These are phyloP conservation scores for Hirschioporus abietinus DNA, from an alignment of 768 basidiomycete genomes.

Conservation along the genomic window DNA sequence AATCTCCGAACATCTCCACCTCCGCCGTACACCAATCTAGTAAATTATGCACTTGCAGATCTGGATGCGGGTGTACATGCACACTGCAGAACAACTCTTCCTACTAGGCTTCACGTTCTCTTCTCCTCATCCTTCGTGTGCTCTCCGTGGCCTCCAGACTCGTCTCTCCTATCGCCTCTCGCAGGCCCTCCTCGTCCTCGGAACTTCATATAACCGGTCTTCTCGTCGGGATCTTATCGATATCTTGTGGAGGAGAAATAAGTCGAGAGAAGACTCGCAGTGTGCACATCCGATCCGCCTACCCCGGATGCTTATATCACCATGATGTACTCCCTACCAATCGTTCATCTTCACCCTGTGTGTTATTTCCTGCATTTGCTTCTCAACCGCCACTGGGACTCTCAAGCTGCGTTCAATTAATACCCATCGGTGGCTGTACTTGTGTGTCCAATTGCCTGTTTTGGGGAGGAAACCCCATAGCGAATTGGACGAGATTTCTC, in stretches of 20 bases:
- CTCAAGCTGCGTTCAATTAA: background rate
- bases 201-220: background rate
- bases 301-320: too few species aligned
- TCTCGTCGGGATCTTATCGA: background rate
- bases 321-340: too few species aligned
- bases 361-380: too few species aligned
- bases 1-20: background rate
- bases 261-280: background rate
- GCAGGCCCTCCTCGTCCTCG: background rate
- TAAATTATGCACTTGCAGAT: background rate
- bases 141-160: background rate
- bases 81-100: too few species aligned
- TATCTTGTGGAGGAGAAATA: background rate
- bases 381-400: too few species aligned
- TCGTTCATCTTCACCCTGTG: too few species aligned
- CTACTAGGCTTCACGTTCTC: background rate
- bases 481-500: background rate
- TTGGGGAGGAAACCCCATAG: background rate
- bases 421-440: background rate
- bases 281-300: too few species aligned
- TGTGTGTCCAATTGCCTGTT: background rate
- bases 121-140: background rate
- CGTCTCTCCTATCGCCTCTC: background rate
- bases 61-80: background rate
- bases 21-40: background rate